Base-by-base conservation (phyloP, 306 rosid genomes). In the Fragaria vesca region DNA sequence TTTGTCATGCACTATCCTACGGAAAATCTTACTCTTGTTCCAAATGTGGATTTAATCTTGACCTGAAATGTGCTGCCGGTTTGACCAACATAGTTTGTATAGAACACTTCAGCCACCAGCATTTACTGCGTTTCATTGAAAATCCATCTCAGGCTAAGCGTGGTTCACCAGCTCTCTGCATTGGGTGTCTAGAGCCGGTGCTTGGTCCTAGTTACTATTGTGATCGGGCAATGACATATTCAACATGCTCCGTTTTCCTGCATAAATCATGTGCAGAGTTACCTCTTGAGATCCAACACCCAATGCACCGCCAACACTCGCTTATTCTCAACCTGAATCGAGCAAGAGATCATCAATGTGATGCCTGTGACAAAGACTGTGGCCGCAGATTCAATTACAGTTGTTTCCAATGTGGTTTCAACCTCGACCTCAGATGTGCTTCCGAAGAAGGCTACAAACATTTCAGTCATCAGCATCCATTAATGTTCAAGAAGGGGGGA, bases 381-480 rank as follows among this genome's bases (percentile, higher is more conserved):
- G 11, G 66, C 2, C 15, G 36, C 66, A 9, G 66, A 3, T 58
- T 24, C 34, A 58, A 0, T 24, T 58, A 58, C 17, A 58, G 6
- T 58, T 58, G 66, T 26, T 9, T 10, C 34, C 2, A 3, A 3
- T 58, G 66, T 58, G 36, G 10, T 18, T 58, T 58, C 34, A 11
- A 9, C 8, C 34, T 58, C 16, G 34, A 58, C 66, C 16, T 26
- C 66, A 58, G 12, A 58, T 58, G 66, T 58, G 36, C 17, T 24
- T 11, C 66, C 0, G 32, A 1, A 1, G 3, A 57, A n/a, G 63
- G 77, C 24, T 85, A 78, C 55, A 87, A n/a, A 87, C 72, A 80
- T 38, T 46, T 26, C 8, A 46, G 58, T 24, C 74, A 70, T 8
- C 3, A 70, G 13, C 26, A 70, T 70, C 74, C 74, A 7, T 15